Conservation (phyloP, 352 stramenopile species). For the Achlya hypogyna region DNA sequence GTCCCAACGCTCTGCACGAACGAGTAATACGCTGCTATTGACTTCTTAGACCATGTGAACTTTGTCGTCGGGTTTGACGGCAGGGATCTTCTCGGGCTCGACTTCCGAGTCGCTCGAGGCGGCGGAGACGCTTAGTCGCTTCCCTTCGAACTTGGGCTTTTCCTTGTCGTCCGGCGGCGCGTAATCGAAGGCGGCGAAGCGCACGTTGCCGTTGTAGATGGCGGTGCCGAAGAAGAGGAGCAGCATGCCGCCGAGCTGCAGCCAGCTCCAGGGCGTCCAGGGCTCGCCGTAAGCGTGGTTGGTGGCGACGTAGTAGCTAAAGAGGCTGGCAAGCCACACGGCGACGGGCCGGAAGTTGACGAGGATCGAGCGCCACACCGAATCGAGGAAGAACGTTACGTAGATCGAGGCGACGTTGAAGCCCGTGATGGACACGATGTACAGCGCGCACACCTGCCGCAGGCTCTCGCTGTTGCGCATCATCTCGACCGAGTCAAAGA, state of each 20-base stretch:
- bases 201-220: constrained; percentile 65
- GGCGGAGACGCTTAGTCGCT: neutral
- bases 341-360: constrained; percentile 21
- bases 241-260: constrained; percentile 72
- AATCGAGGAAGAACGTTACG: constrained; percentile 75
- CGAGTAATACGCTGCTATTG: too few relatives aligned
- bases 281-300: constrained; percentile 55
- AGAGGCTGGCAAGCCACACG: constrained; percentile 25
- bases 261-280: constrained; percentile 61
- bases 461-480: constrained; percentile 14
- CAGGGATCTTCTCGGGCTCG: constrained; percentile 7
- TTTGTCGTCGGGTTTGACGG: neutral
- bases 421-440: constrained; percentile 68
- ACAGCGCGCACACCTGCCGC: constrained; percentile 31
- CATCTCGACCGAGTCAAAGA: constrained; percentile 19
- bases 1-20: too few relatives aligned
- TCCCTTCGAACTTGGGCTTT: neutral
- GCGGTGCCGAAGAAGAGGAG: constrained; percentile 78
- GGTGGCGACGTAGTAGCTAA: constrained; percentile 76
- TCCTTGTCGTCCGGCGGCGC: neutral
- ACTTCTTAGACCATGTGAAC: neutral
- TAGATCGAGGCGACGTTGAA: constrained; percentile 85
- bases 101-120: neutral
- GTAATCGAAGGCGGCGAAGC: constrained; percentile 3
- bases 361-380: constrained; percentile 80